Base-by-base conservation (phyloP, 257 asterid genomes). In the Solanum medicagineum region DNA sequence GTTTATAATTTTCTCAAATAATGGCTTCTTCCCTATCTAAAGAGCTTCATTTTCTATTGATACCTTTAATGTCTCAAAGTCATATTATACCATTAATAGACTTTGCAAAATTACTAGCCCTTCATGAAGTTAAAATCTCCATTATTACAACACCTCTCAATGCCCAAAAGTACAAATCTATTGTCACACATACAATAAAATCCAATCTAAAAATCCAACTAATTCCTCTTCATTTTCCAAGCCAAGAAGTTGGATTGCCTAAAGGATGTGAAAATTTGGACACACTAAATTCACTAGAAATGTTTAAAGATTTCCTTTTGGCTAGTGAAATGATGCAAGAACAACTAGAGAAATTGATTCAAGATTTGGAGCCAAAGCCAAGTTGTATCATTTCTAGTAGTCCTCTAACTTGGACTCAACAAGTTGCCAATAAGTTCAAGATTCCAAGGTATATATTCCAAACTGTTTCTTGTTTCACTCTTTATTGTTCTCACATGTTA, bases 61-160 rank as follows among this genome's bases (percentile, higher is more conserved):
- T 90, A 85, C 96, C 96, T 22, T 88, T 89, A 69, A 87, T 93
- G 92, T 90, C 94, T 26, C 93, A 88, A 45, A 92, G 94, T 68
- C 96, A 93, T 86, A 83, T 86, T 71, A 90, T 91, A 8, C 93
- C 96, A n/a, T 86, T 93, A 89, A 63, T 85, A 1, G 93, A 91
- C 42, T 86, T 92, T 10, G 91, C 89, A 1, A 84, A 89, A 73
- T 66, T 93, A 44, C 86, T 89, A 19, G 93, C 93, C 8, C 62
- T 85, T 11, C 91, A 86, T 1, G 92, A 92, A 7, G 66, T 87
- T 8, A 68, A 10, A 2, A 87, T 93, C 75, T 87, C 96, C 44
- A 89, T 93, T 44, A 32, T 91, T 45, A 84, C 89, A 42, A 91
- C 94, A 15, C 92, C 93, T 29, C 81, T 79, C 51, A 92, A 91